phyloP scores from a whole-genome alignment of 208 protist genomes.

The Leishmania gerbilli region DNA sequence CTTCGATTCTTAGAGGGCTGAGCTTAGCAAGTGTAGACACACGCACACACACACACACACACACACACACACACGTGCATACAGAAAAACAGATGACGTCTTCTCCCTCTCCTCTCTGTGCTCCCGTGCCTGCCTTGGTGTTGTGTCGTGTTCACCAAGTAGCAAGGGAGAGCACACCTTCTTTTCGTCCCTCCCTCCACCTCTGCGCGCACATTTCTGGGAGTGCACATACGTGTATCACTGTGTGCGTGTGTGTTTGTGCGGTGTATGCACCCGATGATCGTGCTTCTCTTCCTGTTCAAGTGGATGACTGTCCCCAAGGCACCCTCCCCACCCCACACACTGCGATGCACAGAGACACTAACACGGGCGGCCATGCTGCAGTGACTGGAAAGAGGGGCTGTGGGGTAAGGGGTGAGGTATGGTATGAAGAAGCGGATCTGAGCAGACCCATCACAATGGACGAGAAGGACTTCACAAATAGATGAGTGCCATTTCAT shows the following conservation, averaged over 20 bases:
- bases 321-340: neutral
- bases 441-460: neutral
- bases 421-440: neutral
- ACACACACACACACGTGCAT: neutral
- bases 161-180: neutral
- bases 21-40: neutral
- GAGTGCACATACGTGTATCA: neutral
- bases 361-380: neutral
- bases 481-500: neutral
- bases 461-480: neutral
- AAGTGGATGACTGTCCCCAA: neutral
- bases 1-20: neutral
- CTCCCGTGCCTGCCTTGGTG: neutral
- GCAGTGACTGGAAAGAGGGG: neutral
- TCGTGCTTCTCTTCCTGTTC: neutral
- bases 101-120: neutral
- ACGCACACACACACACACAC: slow-evolving; percentile 7
- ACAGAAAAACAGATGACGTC: neutral
- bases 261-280: neutral
- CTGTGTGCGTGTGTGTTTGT: neutral
- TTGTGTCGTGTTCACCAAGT: neutral
- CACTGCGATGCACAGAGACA: neutral
- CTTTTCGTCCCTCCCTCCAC: neutral
- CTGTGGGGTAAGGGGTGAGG: neutral
- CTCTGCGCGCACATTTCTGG: neutral